Evolutionary conservation across 2,329 filamentous ascomycete genomes (phyloP).

Genomic region (Conoideocrella luteorostrata): DNA sequence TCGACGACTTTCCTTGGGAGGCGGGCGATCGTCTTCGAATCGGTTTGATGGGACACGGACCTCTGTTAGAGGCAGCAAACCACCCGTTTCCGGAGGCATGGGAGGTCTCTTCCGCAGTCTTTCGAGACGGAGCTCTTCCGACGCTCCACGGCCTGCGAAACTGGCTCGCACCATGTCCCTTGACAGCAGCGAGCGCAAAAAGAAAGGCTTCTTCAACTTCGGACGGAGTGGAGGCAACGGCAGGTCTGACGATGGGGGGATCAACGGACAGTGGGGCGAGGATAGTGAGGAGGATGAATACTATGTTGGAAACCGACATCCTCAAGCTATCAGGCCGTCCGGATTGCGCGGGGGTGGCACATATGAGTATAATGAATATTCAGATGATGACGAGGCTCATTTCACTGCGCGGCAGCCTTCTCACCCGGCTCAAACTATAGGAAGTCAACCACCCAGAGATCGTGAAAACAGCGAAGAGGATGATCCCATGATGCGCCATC

Average conservation of each 20-base stretch:
- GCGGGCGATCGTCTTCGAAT: conserved; percentile 26
- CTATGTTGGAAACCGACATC: conserved; percentile 15
- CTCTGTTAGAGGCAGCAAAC: conserved; percentile 36
- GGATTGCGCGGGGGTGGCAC: conserved; percentile 36
- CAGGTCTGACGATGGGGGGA: conserved; percentile 42
- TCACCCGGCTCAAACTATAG: conserved; percentile 24
- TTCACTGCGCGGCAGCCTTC: conserved; percentile 43
- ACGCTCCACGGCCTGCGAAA: conserved; percentile 31
- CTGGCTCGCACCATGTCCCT: conserved; percentile 56
- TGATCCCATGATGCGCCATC: conserved; percentile 15
- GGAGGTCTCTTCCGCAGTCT: conserved; percentile 41
- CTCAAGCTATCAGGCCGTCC: conserved; percentile 17
- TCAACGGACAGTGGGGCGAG: conserved; percentile 47
- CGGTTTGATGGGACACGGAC: conserved; percentile 32
- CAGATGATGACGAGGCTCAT: conserved; percentile 49
- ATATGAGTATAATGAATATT: conserved; percentile 39
- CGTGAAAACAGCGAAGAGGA: conserved; percentile 15
- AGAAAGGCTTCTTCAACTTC: conserved; percentile 35
- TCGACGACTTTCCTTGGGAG: conserved; percentile 32
- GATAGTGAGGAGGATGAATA: conserved; percentile 35
- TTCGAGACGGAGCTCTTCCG: conserved; percentile 26
- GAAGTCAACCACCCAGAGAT: conserved; percentile 16
- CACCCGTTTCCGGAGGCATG: conserved; percentile 40
- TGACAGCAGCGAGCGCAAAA: conserved; percentile 45
- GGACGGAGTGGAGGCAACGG: conserved; percentile 33